phyloP scores from a whole-genome alignment of 2,329 filamentous ascomycete genomes.

The Curvularia sp. region DNA sequence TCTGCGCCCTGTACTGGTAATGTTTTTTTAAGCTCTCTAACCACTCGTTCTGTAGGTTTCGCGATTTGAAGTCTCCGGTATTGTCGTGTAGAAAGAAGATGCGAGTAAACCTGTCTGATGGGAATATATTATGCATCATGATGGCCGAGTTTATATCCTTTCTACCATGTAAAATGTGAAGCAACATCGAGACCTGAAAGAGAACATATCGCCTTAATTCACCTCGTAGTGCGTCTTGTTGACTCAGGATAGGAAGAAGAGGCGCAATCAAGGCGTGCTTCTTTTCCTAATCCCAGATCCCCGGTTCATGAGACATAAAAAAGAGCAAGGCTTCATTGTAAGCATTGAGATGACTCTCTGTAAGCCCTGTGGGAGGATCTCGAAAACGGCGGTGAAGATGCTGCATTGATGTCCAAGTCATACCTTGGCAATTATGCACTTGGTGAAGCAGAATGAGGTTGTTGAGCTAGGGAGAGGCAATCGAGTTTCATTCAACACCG shows the following conservation, averaged over 20 bases:
- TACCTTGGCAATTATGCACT: neutral
- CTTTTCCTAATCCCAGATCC: neutral
- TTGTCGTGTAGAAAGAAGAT: neutral
- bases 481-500: neutral
- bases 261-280: neutral
- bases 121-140: neutral
- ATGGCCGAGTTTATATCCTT: neutral
- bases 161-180: neutral
- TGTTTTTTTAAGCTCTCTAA: neutral
- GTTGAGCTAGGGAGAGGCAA: neutral
- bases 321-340: slow-evolving; percentile 11
- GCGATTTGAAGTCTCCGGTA: neutral
- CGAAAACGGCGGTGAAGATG: neutral
- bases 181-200: neutral
- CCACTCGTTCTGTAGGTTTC: neutral
- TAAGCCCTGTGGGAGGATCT: slow-evolving; percentile 3
- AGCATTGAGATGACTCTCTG: neutral
- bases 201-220: neutral
- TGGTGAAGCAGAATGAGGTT: slow-evolving; percentile 2
- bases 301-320: too few relatives aligned
- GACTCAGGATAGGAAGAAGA: neutral
- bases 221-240: neutral
- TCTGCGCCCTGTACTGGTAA: neutral
- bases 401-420: slow-evolving; percentile 2
- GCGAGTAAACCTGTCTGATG: neutral